phyloP scores from a whole-genome alignment of 306 rosid species.

The Malus domestica region ASM211411v1 NC_041799.1:39543501-39544000 shows the following conservation, averaged over 20 bases:
- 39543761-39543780: conserved; percentile 78
- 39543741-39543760: conserved; percentile 86
- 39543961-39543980: not conserved
- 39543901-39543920: conserved; percentile 50
- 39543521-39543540: too few species aligned
- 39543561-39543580: too few species aligned
- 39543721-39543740: conserved; percentile 76
- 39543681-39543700: conserved; percentile 86
- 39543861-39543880: conserved; percentile 26
- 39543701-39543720: conserved; percentile 81
- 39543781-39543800: conserved; percentile 16
- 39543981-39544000: not conserved
- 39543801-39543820: not conserved
- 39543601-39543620: not conserved
- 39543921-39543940: not conserved
- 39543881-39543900: conserved; percentile 78
- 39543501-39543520: too few species aligned
- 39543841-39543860: conserved; percentile 28
- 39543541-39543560: too few species aligned
- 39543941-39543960: not conserved
- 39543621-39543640: not conserved
- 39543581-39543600: too few species aligned
- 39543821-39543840: conserved; percentile 34
- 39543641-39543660: conserved; percentile 57
- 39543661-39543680: conserved; percentile 84